Base-by-base conservation (phyloP, 805 yeast genomes). In the Myxozyma neglecta region DNA sequence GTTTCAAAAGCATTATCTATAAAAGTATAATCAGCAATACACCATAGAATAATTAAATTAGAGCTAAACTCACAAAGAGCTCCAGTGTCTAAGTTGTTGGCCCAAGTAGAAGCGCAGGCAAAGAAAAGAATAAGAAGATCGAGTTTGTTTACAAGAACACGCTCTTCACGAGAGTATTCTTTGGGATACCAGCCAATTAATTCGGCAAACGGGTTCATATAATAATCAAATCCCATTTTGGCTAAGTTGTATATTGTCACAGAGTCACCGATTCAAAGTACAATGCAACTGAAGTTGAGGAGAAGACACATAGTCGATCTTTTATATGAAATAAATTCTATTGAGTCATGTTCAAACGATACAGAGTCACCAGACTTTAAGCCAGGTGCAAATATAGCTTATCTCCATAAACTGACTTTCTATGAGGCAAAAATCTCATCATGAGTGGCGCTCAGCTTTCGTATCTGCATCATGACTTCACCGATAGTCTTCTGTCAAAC, bases 1-100 rank as follows among this genome's bases (percentile, higher is more conserved):
- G 77, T 72, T 48, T 77, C 79, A 64, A 77, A 80, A 10, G 81
- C 83, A 56, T 79, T 79, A 54, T 74, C 61, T 58, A 24, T 46
- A 29, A 24, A 29, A 50, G 18, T 18, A 34, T 20, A n/a, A 8
- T 36, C 8, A 10, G 42, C 6, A 13, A 39, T 3, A 37, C 8
- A 34, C 34, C 9, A 18, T 1, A 40, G 10, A 36, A 39, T 14
- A 11, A 7, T 20, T 10, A 24, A 42, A 42, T 29, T 13, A 8
- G 14, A 24, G 37, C n/a, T 39, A 34, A n/a, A 24, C 62, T 5
- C 35, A 58, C 61, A 60, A 34, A 62, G 61, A 32, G 66, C 66
- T 29, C 51, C 50, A 11, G 52, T 59, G 37, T 64, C 67, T 18
- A 64, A 56, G 42, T 57, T 64, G 55, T 54, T 53, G 14, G 63